Percentiles rank a stretch among this genome's conserved stretches.
phyloP scores from a whole-genome alignment of 305 asterid species.

The Coffea humblotiana region DNA sequence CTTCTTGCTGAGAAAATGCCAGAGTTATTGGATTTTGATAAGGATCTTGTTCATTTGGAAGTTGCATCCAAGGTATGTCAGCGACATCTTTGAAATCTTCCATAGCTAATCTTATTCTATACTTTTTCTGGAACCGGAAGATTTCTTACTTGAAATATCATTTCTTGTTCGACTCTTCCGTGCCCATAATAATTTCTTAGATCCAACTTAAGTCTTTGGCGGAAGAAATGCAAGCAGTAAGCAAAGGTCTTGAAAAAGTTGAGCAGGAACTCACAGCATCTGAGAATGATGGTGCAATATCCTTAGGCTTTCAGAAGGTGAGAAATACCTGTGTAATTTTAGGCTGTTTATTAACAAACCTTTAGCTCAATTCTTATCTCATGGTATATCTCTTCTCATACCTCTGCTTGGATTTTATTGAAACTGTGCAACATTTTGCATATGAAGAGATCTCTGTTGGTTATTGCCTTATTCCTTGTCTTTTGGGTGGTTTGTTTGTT shows the following conservation, averaged over 20 bases:
- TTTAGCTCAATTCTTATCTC: not conserved
- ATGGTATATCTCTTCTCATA: not conserved
- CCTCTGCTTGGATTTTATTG: not conserved
- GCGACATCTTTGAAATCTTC: slow-evolving; percentile 16
- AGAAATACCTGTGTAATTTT: slow-evolving; percentile 11
- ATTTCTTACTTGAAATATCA: slow-evolving; percentile 20
- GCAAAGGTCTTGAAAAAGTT: slow-evolving; percentile 97
- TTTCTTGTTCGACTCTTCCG: slow-evolving; percentile 28
- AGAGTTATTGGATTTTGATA: slow-evolving; percentile 84
- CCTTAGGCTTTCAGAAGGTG: slow-evolving; percentile 89
- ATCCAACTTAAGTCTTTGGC: slow-evolving; percentile 95
- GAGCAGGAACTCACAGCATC: slow-evolving; percentile 91
- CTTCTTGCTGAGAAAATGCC: slow-evolving; percentile 89
- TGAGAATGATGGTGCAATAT: slow-evolving; percentile 85
- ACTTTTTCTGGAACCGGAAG: slow-evolving; percentile 23
- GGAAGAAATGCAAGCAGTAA: slow-evolving; percentile 99
- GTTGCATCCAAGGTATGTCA: slow-evolving; percentile 88
- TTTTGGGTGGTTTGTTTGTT: not conserved
- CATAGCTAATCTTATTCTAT: slow-evolving; percentile 15
- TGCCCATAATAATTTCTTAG: slow-evolving; percentile 38
- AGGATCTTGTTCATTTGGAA: slow-evolving; percentile 91
- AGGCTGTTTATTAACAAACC: not conserved
- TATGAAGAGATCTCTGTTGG: not conserved
- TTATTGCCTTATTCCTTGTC: not conserved
- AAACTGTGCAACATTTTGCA: not conserved